phyloP scores from a whole-genome alignment of 2,329 filamentous ascomycete genomes.

The Penicillium sp. region DNA sequence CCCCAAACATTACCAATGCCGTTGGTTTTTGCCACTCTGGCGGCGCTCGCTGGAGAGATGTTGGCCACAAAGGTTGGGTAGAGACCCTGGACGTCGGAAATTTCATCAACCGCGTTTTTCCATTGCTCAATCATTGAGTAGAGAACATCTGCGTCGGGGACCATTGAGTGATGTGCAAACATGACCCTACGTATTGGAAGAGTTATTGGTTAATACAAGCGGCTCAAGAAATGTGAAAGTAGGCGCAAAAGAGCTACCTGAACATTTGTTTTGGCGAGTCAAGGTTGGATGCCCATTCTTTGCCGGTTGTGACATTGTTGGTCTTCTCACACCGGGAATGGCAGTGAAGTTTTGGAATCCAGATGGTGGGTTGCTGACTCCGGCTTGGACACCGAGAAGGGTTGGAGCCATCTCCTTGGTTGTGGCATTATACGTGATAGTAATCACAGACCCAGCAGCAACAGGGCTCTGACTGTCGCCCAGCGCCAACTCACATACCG shows the following conservation, averaged over 20 bases:
- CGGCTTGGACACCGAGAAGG: constrained; percentile 34
- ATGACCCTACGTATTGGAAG: constrained; percentile 23
- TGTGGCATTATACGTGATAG: constrained; percentile 17
- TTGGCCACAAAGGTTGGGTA: constrained; percentile 38
- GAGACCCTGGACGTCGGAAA: constrained; percentile 35
- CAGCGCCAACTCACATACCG: constrained; percentile 23
- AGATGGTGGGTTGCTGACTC: constrained; percentile 28
- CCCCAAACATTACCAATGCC: constrained; percentile 40
- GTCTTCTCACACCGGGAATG: constrained; percentile 22
- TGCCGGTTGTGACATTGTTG: constrained; percentile 27
- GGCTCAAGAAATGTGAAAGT: not conserved
- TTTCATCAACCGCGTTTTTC: constrained; percentile 30
- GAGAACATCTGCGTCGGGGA: constrained; percentile 31
- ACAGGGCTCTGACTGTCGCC: constrained; percentile 21
- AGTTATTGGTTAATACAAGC: not conserved
- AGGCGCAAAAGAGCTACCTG: constrained; percentile 25
- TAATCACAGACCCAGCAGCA: constrained; percentile 31
- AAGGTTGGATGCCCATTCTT: constrained; percentile 24
- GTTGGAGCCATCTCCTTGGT: constrained; percentile 21
- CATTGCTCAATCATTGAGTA: constrained; percentile 32
- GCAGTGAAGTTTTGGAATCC: constrained; percentile 30
- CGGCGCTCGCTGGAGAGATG: constrained; percentile 22
- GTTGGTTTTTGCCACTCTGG: constrained; percentile 30
- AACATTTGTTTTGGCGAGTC: constrained; percentile 35
- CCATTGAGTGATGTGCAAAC: constrained; percentile 36